Evolutionary conservation across 2,329 filamentous ascomycete species (phyloP), one percentile per base, ranked within the genome.

Genomic region (Acephala macrosclerotiorum): DNA sequence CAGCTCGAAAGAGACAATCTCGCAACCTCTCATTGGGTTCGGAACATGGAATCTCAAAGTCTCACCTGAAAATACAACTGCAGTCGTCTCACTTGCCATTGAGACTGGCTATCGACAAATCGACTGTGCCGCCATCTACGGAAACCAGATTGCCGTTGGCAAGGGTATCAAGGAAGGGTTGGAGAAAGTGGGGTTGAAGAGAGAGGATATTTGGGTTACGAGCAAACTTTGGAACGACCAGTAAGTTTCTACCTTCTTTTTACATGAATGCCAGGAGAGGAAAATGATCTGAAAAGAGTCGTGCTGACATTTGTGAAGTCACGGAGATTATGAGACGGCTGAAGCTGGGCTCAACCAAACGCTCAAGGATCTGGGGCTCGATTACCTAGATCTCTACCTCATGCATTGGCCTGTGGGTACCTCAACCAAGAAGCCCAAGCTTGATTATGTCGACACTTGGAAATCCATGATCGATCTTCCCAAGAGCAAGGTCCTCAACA

Each of bases 401-500:
- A 90, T 91, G 79, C 89, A 92, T 78, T 93, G 89, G 89, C 90
- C 89, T 12, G 85, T 82, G 65, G n/a, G 33, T 3, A 57, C 16
- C 18, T 12, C 29, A 16, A 87, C 84, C 36, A 87, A 84, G 60
- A 84, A 86, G 69, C 86, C 87, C 1, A 78, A 82, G 56, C 5
- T 60, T 6, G 63, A 65, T 8, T 63, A 63, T 55, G 40, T 67
- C 8, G 22, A 63, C 79, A 96, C 92, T 16, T 96, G 85, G 86
- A 80, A 82, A 65, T 88, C 89, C 79, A 82, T 91, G 80, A 89
- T 89, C 81, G 82, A 92, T 53, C 80, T 88, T n/a, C 85, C 79
- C 16, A 87, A 85, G 53, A 87, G 87, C 77, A 91, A 92, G 79
- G 90, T 91, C 61, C 85, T 84, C 79, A 92, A 92, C 82, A 92